Percentiles rank a stretch among this genome's conserved stretches.
These are phyloP conservation scores for Stephania cephalantha DNA, from an alignment of 164 flowering plant species.

Conservation along the genomic window DNA sequence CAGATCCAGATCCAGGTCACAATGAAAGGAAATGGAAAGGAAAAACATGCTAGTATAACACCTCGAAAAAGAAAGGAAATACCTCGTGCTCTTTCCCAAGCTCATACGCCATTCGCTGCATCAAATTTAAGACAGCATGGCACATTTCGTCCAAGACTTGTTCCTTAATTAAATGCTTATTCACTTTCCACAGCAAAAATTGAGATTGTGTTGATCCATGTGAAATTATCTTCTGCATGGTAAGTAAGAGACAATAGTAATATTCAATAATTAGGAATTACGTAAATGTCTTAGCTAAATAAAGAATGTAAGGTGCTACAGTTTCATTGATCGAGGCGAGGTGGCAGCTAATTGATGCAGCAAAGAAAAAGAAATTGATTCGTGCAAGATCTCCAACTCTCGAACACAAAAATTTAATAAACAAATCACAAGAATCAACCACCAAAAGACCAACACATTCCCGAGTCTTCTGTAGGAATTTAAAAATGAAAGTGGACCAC, in stretches of 20 bases:
- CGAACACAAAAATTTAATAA: too few species aligned
- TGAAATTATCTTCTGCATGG: conserved; percentile 47
- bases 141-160: conserved; percentile 72
- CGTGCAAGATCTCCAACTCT: too few species aligned
- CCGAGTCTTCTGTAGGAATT: too few species aligned
- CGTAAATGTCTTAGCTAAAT: not conserved
- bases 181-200: conserved; percentile 65
- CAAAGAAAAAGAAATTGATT: not conserved
- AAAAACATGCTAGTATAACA: not conserved
- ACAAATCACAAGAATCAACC: too few species aligned
- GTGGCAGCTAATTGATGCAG: too few species aligned
- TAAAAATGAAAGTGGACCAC: too few species aligned
- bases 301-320: not conserved
- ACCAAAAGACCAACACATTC: too few species aligned
- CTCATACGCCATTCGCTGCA: conserved; percentile 51
- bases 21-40: not conserved
- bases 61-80: not conserved
- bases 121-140: conserved; percentile 80
- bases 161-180: conserved; percentile 36
- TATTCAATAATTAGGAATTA: not conserved
- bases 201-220: conserved; percentile 24
- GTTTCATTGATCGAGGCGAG: too few species aligned
- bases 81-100: conserved; percentile 65
- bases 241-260: not conserved
- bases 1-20: not conserved